Evolutionary conservation across 768 basidiomycete species (phyloP), one percentile per base, ranked within the genome.

Genomic region (Cystobasidium tubakii): DNA sequence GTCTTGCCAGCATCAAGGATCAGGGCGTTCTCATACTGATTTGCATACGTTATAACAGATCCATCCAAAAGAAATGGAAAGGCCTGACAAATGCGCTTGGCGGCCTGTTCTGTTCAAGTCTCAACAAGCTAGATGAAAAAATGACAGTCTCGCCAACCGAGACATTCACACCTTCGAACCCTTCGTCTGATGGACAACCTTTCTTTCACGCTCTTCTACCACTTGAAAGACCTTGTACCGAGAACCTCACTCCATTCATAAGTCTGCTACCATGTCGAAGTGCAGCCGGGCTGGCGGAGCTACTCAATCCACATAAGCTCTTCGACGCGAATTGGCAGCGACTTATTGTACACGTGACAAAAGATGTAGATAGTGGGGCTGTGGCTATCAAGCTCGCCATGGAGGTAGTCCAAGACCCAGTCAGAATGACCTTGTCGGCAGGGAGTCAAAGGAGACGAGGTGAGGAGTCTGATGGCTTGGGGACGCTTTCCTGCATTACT

Each of bases 301-400:
- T 97, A 27, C 83, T 98, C 54, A 91, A 93, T 79, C 90, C 92
- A 0, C 91, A 95, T 77, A 85, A 84, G 1, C 82, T 95, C 1
- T 93, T 97, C 77, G 90, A 92, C 76, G 90, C 91, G 2, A 88
- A 92, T 77, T 96, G 91, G 90, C 92, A 95, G 78, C 90, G 90
- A 0, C 86, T 97, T 79, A 86, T 88, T 10, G 83, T 95, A 0
- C 89, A 92, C 79, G 90, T 91, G 31, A 29, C 31, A 53, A 31
- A 62, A 3, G 39, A 75, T 1, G 62, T 73, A 57, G 43, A 66
- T n/a, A 31, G 39, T 62, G 63, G 23, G 39, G 7, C 86, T 19
- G 83, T 92, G 25, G 86, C 89, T 79, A 84, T 91, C 42, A 83
- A 84, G 74, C 81, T 94, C 66, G 85, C 84, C 1, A 87, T 89